Evolutionary conservation across 805 yeast species (phyloP).

Genomic region (Teunomyces cretensis): DNA sequence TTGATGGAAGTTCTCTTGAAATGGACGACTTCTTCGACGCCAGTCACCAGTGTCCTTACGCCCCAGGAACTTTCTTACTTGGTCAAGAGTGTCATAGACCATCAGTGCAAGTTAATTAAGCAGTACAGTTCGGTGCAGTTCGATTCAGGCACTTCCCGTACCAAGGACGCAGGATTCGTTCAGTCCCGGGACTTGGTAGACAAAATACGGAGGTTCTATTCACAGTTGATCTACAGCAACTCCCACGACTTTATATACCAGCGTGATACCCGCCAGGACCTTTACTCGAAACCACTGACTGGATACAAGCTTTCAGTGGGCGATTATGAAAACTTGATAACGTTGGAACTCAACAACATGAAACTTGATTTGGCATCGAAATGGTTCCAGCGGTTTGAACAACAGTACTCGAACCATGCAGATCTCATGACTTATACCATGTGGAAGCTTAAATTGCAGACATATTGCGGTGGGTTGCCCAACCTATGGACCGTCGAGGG

Average conservation of each 20-base stretch:
- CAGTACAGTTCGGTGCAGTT: not conserved
- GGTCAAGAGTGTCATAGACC: slow-evolving; percentile 15
- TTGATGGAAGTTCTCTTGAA: slow-evolving; percentile 16
- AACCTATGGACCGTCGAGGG: slow-evolving; percentile 28
- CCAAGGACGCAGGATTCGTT: slow-evolving; percentile 6
- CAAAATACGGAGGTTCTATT: slow-evolving; percentile 24
- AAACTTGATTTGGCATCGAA: slow-evolving; percentile 40
- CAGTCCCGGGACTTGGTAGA: slow-evolving; percentile 14
- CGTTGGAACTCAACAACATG: slow-evolving; percentile 32
- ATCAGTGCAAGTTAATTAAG: slow-evolving; percentile 13
- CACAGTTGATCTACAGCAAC: slow-evolving; percentile 21
- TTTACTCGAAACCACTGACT: slow-evolving; percentile 14
- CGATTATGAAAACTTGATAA: slow-evolving; percentile 41
- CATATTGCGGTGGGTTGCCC: slow-evolving; percentile 33
- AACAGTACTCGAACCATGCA: slow-evolving; percentile 14
- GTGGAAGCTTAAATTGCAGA: slow-evolving; percentile 37
- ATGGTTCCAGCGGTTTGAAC: slow-evolving; percentile 38
- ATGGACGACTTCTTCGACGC: slow-evolving; percentile 9
- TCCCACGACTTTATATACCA: slow-evolving; percentile 19
- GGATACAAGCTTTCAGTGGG: slow-evolving; percentile 17
- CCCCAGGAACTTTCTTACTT: slow-evolving; percentile 21
- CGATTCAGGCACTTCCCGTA: not conserved
- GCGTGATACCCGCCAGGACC: slow-evolving; percentile 12
- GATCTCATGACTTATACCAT: slow-evolving; percentile 28
- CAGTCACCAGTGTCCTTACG: slow-evolving; percentile 9